Evolutionary conservation across 2,329 filamentous ascomycete genomes (phyloP), one percentile per base, ranked within the genome.

Genomic region (Colletotrichum sp.): DNA sequence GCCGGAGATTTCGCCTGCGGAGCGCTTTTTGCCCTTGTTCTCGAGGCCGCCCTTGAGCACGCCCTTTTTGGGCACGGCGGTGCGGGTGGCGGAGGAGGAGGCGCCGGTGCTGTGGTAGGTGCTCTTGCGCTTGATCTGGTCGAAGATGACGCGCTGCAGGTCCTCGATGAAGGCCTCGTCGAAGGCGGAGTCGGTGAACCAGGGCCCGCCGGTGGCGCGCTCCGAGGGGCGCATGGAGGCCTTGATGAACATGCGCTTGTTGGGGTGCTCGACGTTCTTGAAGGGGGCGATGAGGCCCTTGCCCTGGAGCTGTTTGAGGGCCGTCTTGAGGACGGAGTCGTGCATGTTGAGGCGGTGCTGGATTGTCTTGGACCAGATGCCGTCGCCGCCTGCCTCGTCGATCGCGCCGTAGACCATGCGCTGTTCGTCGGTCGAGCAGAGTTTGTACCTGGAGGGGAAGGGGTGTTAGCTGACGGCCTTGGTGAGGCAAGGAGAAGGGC

Each of bases 231-330:
- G 92, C 76, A 99, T 91, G 77, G 93, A 93, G 70, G 93, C 92
- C 81, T 98, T 93, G 90, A 99, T 98, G 89, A 97, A 99, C 91
- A 98, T 98, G 86, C 98, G 98, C 83, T 97, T 94, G 79, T 93
- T 94, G 32, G 95, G 95, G 82, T 94, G 93, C 86, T 98, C 96
- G 85, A 98, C 96, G 84, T 94, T 97, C 86, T 96, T 97, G 86
- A 99, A 96, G 74, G 93, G 92, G 81, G 94, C 94, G 84, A 99
- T 96, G 82, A 98, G 92, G 43, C 93, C 92, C 83, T 95, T 96
- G 52, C 90, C 87, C 84, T 98, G 94, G 77, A 99, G 92, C 77
- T 93, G 92, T 87, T 98, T 98, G 79, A 99, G 90, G 32, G 93
- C 93, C 80, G 94, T 94, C 80, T 94, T 94, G 80, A 99, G 90